Conservation (phyloP, 768 basidiomycete species). For the Lyophyllum semitale region DNA sequence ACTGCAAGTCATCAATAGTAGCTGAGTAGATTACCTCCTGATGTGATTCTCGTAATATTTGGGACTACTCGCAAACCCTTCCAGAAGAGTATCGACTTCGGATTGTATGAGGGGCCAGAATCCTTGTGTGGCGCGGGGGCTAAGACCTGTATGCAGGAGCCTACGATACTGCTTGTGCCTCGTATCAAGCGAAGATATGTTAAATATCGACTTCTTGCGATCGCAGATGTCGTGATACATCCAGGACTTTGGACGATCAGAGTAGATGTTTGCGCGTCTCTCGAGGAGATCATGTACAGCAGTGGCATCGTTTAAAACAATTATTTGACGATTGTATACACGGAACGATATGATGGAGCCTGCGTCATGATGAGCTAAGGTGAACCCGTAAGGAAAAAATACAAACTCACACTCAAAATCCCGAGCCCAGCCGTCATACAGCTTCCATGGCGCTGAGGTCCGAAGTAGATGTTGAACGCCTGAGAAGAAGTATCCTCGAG, state of each 20-base stretch:
- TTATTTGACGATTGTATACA: constrained; percentile 42
- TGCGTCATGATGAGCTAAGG: constrained; percentile 10
- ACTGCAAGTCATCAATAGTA: neutral
- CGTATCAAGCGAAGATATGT: constrained; percentile 39
- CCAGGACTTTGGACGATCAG: constrained; percentile 50
- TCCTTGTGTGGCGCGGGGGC: constrained; percentile 31
- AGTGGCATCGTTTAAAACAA: constrained; percentile 50
- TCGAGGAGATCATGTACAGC: constrained; percentile 52
- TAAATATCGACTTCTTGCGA: constrained; percentile 42
- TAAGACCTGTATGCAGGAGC: constrained; percentile 39
- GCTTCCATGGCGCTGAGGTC: constrained; percentile 26
- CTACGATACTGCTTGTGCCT: constrained; percentile 43
- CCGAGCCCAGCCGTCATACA: constrained; percentile 25
- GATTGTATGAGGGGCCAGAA: constrained; percentile 38
- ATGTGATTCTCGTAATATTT: constrained; percentile 35
- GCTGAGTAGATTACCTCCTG: constrained; percentile 30
- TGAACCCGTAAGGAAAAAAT: neutral
- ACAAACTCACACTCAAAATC: constrained; percentile 19
- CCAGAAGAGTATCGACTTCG: constrained; percentile 34
- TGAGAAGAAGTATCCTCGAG: constrained; percentile 19
- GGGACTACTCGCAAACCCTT: constrained; percentile 31
- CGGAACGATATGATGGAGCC: constrained; percentile 51
- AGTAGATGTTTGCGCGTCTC: constrained; percentile 52
- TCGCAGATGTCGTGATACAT: constrained; percentile 47
- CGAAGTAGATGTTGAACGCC: constrained; percentile 25